Base-by-base conservation (phyloP, 768 basidiomycete genomes). In the Pleurotus ostreatus region DNA sequence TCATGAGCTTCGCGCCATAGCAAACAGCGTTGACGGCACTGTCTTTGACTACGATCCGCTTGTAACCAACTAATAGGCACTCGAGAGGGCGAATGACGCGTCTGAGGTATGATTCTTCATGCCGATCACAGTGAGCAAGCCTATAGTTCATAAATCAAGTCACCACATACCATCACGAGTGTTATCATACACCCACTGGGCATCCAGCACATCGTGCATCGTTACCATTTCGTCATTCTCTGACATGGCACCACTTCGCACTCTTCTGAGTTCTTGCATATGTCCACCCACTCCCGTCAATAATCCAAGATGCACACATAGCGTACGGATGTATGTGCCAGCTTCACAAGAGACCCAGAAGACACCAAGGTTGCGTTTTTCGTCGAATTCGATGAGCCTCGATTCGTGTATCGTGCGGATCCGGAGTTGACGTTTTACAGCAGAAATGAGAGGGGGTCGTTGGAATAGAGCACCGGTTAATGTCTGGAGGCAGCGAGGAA, bases 281-380 rank as follows among this genome's bases (percentile, higher is more conserved):
- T 99, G 97, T n/a, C 95, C 97, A 20, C 97, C 97, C 25, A 98
- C 96, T 59, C 97, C 97, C 38, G 98, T 78, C 41, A 99, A 59
- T 51, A 99, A 79, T 57, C 97, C 97, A 54, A 99, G 76, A 73
- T 99, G 97, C 12, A 99, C 97, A 70, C 97, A 99, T 45, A 99
- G 80, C 1, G 97, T 99, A 69, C 97, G 89, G 62, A 92, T 92
- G 61, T 92, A 92, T n/a, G 90, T 92, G 58, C 97, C 97, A 38
- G 97, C 97, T 70, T 99, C 97, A 69, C 97, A 99, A 18, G 91
- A 94, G 20, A 98, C 97, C 93, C 94, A 96, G 78, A 98, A 99
- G 16, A 99, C 95, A 40, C 84, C 93, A 53, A 99, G 83, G 66
- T 97, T 95, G 51, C 97, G 85, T 69, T 97, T 92, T 68, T 98